Conservation (phyloP, 345 rosid species). For the Linum tenue region DNA sequence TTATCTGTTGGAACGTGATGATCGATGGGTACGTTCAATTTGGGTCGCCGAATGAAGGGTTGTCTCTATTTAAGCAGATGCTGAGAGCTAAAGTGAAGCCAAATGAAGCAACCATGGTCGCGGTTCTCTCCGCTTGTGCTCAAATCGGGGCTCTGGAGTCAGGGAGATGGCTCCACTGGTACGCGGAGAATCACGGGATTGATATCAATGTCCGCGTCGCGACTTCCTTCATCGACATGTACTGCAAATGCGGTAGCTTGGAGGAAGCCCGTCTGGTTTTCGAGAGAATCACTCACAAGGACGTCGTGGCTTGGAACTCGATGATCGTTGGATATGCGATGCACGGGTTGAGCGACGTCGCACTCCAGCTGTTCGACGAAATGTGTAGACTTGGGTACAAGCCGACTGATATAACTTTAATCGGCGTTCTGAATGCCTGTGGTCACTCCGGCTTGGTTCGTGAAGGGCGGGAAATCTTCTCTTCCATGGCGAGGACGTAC, state of each 20-base stretch:
- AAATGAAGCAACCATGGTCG: constrained; percentile 49
- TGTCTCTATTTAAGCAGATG: constrained; percentile 46
- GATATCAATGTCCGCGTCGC: constrained; percentile 44
- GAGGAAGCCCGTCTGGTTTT: constrained; percentile 60
- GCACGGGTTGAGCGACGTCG: constrained; percentile 56
- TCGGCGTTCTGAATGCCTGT: constrained; percentile 57
- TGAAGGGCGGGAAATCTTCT: constrained; percentile 44
- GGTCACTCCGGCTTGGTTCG: constrained; percentile 61
- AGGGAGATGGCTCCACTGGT: constrained; percentile 46
- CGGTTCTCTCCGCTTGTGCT: constrained; percentile 56
- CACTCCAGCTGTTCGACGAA: constrained; percentile 41
- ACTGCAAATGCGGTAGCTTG: constrained; percentile 66
- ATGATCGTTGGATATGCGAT: constrained; percentile 71
- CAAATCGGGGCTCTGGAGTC: constrained; percentile 53
- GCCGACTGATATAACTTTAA: constrained; percentile 63
- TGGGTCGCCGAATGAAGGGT: constrained; percentile 36
- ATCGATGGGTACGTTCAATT: constrained; percentile 54
- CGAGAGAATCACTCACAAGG: constrained; percentile 33
- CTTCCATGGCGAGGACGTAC: constrained; percentile 38
- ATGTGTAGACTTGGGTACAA: constrained; percentile 46
- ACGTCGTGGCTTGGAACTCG: constrained; percentile 65
- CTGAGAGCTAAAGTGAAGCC: constrained; percentile 35
- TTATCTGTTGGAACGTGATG: constrained; percentile 72
- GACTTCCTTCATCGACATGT: constrained; percentile 70
- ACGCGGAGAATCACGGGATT: constrained; percentile 38